phyloP scores from a whole-genome alignment of 2,329 filamentous ascomycete species.

The Pseudogymnoascus sp. region DNA sequence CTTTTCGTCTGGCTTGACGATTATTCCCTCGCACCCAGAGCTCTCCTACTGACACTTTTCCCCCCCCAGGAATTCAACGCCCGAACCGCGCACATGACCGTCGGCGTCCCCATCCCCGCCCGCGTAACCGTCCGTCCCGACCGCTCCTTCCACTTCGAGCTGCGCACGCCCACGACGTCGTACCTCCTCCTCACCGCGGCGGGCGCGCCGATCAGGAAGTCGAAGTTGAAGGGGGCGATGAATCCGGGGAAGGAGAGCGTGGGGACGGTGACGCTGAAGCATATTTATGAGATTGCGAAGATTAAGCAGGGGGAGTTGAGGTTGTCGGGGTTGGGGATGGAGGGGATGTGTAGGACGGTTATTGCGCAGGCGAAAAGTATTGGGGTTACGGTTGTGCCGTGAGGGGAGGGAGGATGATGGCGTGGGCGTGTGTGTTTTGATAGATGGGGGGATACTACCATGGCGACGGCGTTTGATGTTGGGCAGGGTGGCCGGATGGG shows the following conservation, averaged over 20 bases:
- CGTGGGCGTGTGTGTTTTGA: neutral
- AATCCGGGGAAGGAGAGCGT: constrained; percentile 70
- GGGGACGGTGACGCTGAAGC: constrained; percentile 86
- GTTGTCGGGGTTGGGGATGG: constrained; percentile 62
- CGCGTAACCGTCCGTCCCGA: constrained; percentile 89
- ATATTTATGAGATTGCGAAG: constrained; percentile 95
- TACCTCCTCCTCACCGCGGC: constrained; percentile 82
- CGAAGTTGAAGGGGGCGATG: constrained; percentile 70
- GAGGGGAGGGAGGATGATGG: neutral
- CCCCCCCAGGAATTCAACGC: constrained; percentile 84
- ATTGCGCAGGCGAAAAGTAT: constrained; percentile 71
- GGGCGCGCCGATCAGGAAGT: constrained; percentile 61
- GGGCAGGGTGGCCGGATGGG: neutral
- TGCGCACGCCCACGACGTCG: constrained; percentile 90
- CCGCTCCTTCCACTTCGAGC: constrained; percentile 84
- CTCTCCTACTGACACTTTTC: neutral
- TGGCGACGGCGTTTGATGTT: constrained; percentile 24
- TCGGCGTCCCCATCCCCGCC: constrained; percentile 82
- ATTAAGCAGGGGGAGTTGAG: constrained; percentile 80
- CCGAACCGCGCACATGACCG: constrained; percentile 73
- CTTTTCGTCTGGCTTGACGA: neutral
- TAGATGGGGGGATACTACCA: constrained; percentile 15
- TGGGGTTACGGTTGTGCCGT: constrained; percentile 65
- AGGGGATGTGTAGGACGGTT: constrained; percentile 66
- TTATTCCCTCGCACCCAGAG: constrained; percentile 3